phyloP scores from a whole-genome alignment of 2,329 filamentous ascomycete species.

The Eutypa lata region DNA sequence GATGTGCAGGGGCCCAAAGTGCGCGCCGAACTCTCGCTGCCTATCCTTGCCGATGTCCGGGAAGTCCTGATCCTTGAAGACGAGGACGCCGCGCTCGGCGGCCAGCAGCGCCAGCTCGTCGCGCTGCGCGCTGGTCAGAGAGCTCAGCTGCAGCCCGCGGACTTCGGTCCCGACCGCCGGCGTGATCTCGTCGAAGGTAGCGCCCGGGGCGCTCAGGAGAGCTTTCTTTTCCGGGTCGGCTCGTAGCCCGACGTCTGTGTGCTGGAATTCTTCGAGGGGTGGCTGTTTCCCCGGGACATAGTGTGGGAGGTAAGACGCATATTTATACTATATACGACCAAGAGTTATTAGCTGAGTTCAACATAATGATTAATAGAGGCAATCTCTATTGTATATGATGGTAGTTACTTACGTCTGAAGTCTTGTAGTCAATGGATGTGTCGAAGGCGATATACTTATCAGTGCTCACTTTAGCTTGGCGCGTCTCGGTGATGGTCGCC shows the following conservation, averaged over 20 bases:
- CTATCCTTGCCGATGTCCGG: slow-evolving; percentile 13
- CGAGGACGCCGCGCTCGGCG: slow-evolving; percentile 25
- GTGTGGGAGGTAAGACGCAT: slow-evolving; percentile 6
- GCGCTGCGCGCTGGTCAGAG: slow-evolving; percentile 15
- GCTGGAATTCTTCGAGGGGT: slow-evolving; percentile 5
- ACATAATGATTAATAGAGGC: no score
- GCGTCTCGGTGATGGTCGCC: background rate
- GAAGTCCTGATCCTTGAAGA: slow-evolving; percentile 19
- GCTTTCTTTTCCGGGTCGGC: slow-evolving; percentile 9
- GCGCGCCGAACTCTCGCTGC: slow-evolving; percentile 15
- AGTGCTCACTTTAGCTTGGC: background rate
- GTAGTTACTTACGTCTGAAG: slow-evolving; percentile 2
- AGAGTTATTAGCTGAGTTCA: background rate
- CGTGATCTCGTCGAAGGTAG: slow-evolving; percentile 8
- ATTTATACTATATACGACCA: slow-evolving; percentile 2
- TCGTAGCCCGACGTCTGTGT: slow-evolving; percentile 5
- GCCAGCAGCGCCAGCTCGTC: slow-evolving; percentile 26
- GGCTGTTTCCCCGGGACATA: slow-evolving; percentile 8
- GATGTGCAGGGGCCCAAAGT: slow-evolving; percentile 15
- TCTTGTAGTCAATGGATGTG: slow-evolving; percentile 6
- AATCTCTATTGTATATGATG: background rate
- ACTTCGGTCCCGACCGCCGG: slow-evolving; percentile 18
- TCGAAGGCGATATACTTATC: slow-evolving; percentile 5
- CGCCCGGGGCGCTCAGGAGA: slow-evolving; percentile 6
- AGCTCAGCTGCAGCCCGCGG: slow-evolving; percentile 17